A percentile compares a stretch with the other conserved stretches of the same genome.
Conservation (phyloP, 2,329 filamentous ascomycete species). For the Ceratocystis colombiana region DNA sequence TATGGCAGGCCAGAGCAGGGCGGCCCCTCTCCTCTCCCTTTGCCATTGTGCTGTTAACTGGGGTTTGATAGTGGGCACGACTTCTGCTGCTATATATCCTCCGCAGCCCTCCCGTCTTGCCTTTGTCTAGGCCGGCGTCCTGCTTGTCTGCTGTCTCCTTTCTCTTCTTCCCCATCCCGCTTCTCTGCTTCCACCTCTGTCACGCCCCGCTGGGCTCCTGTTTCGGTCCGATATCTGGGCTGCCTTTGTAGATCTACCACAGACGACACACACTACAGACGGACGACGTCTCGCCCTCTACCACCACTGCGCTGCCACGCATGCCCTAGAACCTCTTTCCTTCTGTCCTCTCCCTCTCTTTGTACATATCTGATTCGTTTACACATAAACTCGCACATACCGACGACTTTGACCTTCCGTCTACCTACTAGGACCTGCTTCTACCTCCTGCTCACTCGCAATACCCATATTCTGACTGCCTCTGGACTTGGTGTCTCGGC, state of each 20-base stretch:
- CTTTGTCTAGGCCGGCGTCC: background rate
- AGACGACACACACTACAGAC: background rate
- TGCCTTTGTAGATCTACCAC: background rate
- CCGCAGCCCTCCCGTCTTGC: background rate
- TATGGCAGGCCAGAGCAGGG: background rate
- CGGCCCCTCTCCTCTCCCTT: too few relatives aligned
- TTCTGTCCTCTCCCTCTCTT: background rate
- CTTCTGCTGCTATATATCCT: conserved; percentile 11
- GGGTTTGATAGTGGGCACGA: background rate
- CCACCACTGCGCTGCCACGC: background rate
- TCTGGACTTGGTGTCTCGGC: background rate
- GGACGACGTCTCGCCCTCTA: background rate
- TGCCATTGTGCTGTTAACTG: background rate
- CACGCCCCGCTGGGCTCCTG: background rate
- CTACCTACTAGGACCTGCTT: too few relatives aligned
- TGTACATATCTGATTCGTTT: background rate
- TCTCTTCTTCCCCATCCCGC: background rate
- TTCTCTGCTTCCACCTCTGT: background rate
- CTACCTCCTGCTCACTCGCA: too few relatives aligned
- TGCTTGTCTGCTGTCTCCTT: background rate
- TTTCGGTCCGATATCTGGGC: conserved; percentile 5
- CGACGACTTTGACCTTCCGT: too few relatives aligned
- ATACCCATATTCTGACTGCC: background rate
- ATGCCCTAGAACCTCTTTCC: background rate
- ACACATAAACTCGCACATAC: too few relatives aligned